These are phyloP conservation scores for Suillus tomentosus DNA, from an alignment of 768 basidiomycete species.

Conservation along the genomic window DNA sequence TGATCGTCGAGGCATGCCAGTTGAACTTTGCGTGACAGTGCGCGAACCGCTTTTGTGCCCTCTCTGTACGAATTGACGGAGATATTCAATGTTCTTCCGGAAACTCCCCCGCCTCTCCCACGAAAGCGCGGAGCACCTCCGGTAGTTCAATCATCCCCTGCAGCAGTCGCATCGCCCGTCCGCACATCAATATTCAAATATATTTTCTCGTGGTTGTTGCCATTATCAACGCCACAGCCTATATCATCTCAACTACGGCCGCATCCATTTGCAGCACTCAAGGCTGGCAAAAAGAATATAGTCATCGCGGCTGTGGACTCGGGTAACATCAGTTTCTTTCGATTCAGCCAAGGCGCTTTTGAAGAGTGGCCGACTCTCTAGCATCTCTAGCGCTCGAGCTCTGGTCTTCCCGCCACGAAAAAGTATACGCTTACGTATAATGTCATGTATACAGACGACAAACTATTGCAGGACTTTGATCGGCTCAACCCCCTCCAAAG, in stretches of 20 bases:
- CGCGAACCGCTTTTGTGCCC: slow-evolving; percentile 81
- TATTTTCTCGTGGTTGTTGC: slow-evolving; percentile 28
- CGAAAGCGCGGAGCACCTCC: slow-evolving; percentile 36
- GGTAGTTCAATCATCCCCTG: slow-evolving; percentile 9
- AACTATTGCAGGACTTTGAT: neutral
- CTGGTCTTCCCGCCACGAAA: neutral
- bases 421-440: neutral
- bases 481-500: neutral
- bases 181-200: slow-evolving; percentile 13
- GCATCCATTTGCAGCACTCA: slow-evolving; percentile 80
- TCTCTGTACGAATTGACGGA: slow-evolving; percentile 73
- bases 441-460: neutral
- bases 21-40: slow-evolving; percentile 47
- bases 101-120: slow-evolving; percentile 62
- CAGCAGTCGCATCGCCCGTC: neutral
- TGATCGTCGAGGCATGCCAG: neutral
- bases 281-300: slow-evolving; percentile 80
- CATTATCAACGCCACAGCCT: slow-evolving; percentile 29
- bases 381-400: neutral
- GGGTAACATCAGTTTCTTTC: slow-evolving; percentile 85
- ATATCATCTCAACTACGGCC: slow-evolving; percentile 38
- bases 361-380: slow-evolving; percentile 66
- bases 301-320: slow-evolving; percentile 88
- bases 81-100: slow-evolving; percentile 71
- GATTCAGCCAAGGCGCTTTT: slow-evolving; percentile 85